These are phyloP conservation scores for Domatiomyces catenatus DNA, from an alignment of 2,329 filamentous ascomycete genomes.

Conservation along the genomic window DNA sequence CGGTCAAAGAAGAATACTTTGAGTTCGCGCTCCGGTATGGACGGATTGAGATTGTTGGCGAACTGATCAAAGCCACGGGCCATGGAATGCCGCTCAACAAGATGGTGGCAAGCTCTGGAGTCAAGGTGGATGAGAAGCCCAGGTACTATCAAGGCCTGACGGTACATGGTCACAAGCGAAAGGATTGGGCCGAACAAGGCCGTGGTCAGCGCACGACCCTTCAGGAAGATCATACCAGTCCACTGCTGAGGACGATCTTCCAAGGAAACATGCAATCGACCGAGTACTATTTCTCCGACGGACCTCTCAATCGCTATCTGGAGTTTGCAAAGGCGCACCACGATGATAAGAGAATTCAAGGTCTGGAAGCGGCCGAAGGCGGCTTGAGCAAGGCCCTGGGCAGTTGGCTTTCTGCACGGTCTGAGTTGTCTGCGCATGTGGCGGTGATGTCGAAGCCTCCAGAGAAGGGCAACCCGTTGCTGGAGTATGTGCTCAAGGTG, in stretches of 20 bases:
- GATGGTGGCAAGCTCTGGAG: slow-evolving; percentile 49
- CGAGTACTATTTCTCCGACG: slow-evolving; percentile 63
- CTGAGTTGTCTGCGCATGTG: slow-evolving; percentile 51
- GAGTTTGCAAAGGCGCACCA: slow-evolving; percentile 51
- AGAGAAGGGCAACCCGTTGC: slow-evolving; percentile 32
- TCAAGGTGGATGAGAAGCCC: slow-evolving; percentile 48
- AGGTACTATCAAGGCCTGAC: slow-evolving; percentile 62
- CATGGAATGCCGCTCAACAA: slow-evolving; percentile 54
- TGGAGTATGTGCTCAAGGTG: slow-evolving; percentile 51
- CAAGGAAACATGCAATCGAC: slow-evolving; percentile 48
- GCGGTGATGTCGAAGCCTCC: slow-evolving; percentile 37
- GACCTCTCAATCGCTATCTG: slow-evolving; percentile 50
- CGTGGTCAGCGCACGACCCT: slow-evolving; percentile 1
- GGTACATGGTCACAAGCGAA: slow-evolving; percentile 58
- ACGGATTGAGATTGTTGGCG: slow-evolving; percentile 42
- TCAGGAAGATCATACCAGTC: slow-evolving; percentile 15
- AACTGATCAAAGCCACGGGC: slow-evolving; percentile 51
- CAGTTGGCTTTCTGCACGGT: slow-evolving; percentile 32
- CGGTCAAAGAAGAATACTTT: slow-evolving; percentile 21
- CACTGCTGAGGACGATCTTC: slow-evolving; percentile 22
- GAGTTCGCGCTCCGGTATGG: slow-evolving; percentile 30
- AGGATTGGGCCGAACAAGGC: slow-evolving; percentile 57
- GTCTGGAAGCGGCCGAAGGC: slow-evolving; percentile 42
- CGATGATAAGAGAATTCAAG: slow-evolving; percentile 47
- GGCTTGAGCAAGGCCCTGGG: slow-evolving; percentile 50